Base-by-base conservation (phyloP, 495 filamentous ascomycete genomes). In the Hypoxylon cercidicola region DNA sequence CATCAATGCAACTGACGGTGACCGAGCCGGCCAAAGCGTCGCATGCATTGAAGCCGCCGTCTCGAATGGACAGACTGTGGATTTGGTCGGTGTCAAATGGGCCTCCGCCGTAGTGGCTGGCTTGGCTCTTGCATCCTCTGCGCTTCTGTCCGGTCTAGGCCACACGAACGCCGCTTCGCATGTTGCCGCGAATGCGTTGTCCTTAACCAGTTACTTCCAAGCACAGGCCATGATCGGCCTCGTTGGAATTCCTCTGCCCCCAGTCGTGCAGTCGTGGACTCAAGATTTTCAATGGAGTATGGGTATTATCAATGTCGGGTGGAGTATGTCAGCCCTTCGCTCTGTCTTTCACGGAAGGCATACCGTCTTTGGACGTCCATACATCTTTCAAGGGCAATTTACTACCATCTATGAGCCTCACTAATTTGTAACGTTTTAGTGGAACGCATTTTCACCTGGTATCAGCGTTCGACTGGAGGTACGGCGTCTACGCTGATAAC, bases 261-360 rank as follows among this genome's bases (percentile, higher is more conserved):
- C 95, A 0, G 90, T 96, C 41, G 95, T 97, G 28, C 84, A 90
- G 72, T 82, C 94, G 0, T 99, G 95, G 95, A 97, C 94, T 1
- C 94, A 98, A 79, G 95, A 98, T 71, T 97, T 98, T 81, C 89
- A 94, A 75, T 99, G 95, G 95, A 96, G 88, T 73, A 94, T 99
- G 92, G 95, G 95, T 70, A 94, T 99, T 68, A 96, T 99, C 68
- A 84, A 85, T 51, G 84, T 98, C 54, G 80, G 79, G 32, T 99
- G 44, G 20, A 60, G 65, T 68, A 68, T 20, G 65, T 62, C 28
- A 50, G 50, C 19, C 32, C 40, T 12, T 44, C 25, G 15, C 35
- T 21, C 23, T 35, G 21, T 16, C 43, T 50, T 12, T 18, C 0
- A 15, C 37, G 7, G 40, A 16, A 16, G 15, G 37, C 10, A 40